Evolutionary conservation across 768 basidiomycete species (phyloP).

Genomic region (Dacryopinax spathularia): DNA sequence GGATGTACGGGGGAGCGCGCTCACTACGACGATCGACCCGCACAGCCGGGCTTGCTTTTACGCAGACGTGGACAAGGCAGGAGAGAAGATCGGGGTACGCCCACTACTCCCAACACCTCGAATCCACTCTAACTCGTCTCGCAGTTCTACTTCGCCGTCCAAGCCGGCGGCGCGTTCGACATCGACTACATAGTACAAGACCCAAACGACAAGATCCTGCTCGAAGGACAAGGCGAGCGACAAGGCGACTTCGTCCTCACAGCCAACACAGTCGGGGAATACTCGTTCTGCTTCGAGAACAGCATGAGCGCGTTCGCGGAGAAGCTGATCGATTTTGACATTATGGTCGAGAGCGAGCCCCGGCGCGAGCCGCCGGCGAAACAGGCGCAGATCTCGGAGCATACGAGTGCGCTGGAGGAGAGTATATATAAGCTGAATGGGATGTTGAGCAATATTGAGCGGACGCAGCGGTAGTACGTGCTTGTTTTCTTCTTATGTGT

Average conservation of each 20-base stretch:
- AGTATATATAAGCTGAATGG: slow-evolving; percentile 83
- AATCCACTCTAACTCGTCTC: slow-evolving; percentile 12
- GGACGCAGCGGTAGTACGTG: slow-evolving; percentile 89
- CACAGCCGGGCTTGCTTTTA: slow-evolving; percentile 60
- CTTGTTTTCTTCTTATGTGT: not conserved
- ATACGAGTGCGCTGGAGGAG: slow-evolving; percentile 87
- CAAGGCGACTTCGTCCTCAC: slow-evolving; percentile 97
- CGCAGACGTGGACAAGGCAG: slow-evolving; percentile 88
- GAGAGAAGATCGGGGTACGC: slow-evolving; percentile 79
- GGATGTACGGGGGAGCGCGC: not conserved
- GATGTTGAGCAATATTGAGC: slow-evolving; percentile 75
- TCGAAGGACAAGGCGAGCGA: slow-evolving; percentile 77
- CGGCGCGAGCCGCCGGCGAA: slow-evolving; percentile 78
- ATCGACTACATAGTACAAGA: slow-evolving; percentile 89
- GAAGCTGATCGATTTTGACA: slow-evolving; percentile 89
- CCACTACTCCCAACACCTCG: not conserved
- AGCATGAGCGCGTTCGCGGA: slow-evolving; percentile 90
- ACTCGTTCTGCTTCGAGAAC: slow-evolving; percentile 40
- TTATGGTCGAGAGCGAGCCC: slow-evolving; percentile 99
- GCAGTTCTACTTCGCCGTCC: slow-evolving; percentile 98
- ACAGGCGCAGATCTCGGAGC: slow-evolving; percentile 75
- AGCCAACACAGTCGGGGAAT: slow-evolving; percentile 71
- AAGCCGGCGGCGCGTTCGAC: slow-evolving; percentile 94
- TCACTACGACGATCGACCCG: slow-evolving; percentile 15
- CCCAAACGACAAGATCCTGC: slow-evolving; percentile 71